phyloP scores from a whole-genome alignment of 805 yeast genomes.

The Wickerhamiella kazuoi region DNA sequence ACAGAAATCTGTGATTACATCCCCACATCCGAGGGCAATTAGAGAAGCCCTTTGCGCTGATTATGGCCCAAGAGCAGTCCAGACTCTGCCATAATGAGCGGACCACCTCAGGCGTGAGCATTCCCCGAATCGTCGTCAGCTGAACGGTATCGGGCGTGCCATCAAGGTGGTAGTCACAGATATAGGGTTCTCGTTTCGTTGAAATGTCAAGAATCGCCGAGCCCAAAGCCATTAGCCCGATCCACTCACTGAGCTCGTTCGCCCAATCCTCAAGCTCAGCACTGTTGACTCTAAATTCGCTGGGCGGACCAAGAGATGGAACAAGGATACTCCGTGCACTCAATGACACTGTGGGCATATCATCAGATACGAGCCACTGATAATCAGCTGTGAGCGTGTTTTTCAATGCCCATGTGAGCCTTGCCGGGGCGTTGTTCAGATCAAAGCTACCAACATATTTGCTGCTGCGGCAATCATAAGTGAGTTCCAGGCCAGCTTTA shows the following conservation, averaged over 20 bases:
- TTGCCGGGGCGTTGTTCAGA: not conserved
- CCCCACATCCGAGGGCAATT: conserved; percentile 2
- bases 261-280: conserved; percentile 11
- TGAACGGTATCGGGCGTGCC: not conserved
- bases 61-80: not conserved
- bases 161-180: conserved; percentile 1
- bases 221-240: conserved; percentile 6
- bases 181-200: not conserved
- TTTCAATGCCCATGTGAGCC: not conserved
- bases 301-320: too few species aligned
- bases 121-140: not conserved
- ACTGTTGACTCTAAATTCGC: too few species aligned
- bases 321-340: too few species aligned
- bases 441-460: not conserved
- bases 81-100: not conserved
- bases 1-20: not conserved
- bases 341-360: too few species aligned
- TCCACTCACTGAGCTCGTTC: conserved; percentile 10
- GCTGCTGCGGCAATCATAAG: not conserved
- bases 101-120: conserved; percentile 1
- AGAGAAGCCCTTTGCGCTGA: not conserved
- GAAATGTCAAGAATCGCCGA: not conserved
- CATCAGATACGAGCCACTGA: not conserved
- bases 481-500: conserved; percentile 2
- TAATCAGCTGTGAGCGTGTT: not conserved